A percentile compares a stretch with the other conserved stretches of the same genome.
Evolutionary conservation across 208 protist species (phyloP).

Genomic region (Leishmania amazonensis): DNA sequence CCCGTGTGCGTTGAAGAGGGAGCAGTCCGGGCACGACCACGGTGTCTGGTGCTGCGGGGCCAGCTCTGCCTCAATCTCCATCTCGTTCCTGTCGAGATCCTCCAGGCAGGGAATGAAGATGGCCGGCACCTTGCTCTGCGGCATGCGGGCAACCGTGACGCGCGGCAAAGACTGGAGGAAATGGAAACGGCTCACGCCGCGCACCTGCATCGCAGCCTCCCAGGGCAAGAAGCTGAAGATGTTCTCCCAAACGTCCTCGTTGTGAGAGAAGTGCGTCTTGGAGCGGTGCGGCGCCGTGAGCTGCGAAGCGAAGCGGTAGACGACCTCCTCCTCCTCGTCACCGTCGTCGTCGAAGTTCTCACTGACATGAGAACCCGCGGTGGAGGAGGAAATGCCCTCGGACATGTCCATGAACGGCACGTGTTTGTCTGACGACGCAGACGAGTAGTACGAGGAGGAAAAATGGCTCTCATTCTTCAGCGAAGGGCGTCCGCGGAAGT

Average conservation of each 20-base stretch:
- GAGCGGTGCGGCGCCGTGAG: constrained; percentile 8
- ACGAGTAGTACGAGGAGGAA: constrained; percentile 36
- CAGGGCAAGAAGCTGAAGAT: constrained; percentile 62
- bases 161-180: constrained; percentile 49
- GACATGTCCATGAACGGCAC: constrained; percentile 41
- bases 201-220: constrained; percentile 37
- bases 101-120: constrained; percentile 74
- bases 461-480: constrained; percentile 29
- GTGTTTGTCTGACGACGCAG: constrained; percentile 25
- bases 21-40: constrained; percentile 35
- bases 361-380: constrained; percentile 34
- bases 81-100: constrained; percentile 60
- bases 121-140: constrained; percentile 37
- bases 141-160: constrained; percentile 51
- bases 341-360: constrained; percentile 33
- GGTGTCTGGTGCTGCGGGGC: constrained; percentile 7
- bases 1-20: constrained; percentile 22
- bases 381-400: constrained; percentile 47
- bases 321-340: constrained; percentile 43
- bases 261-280: constrained; percentile 11
- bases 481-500: constrained; percentile 34
- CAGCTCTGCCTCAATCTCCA: constrained; percentile 39
- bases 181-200: constrained; percentile 54
- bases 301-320: constrained; percentile 9
- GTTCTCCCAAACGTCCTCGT: constrained; percentile 39